Evolutionary conservation across 1,284 basidiomycete species (phyloP).

Genomic region (Leccinum griseonigrum): DNA sequence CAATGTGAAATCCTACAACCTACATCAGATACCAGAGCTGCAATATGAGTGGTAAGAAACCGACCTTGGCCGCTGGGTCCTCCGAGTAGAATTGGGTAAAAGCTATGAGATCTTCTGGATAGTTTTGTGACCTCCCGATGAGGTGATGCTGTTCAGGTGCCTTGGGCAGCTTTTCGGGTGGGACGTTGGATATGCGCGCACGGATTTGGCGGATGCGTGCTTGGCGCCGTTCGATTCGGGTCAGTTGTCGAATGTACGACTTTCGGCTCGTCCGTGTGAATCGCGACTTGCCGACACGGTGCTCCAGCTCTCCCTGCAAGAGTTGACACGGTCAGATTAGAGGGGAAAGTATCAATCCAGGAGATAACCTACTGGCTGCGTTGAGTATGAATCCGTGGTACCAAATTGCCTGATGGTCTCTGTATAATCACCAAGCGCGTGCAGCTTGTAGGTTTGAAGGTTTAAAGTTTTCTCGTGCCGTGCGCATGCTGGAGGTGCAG

Average conservation of each 20-base stretch:
- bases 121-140: background rate
- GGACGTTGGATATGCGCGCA: background rate
- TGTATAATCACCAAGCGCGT: background rate
- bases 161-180: background rate
- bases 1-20: background rate
- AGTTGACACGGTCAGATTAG: background rate
- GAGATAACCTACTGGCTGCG: background rate
- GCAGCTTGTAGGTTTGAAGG: background rate
- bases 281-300: background rate
- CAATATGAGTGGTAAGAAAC: background rate
- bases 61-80: background rate
- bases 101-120: background rate
- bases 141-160: background rate
- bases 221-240: background rate
- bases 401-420: background rate
- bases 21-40: background rate
- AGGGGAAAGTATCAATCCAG: background rate
- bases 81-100: background rate
- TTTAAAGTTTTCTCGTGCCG: background rate
- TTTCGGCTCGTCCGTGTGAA: background rate
- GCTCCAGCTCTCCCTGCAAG: background rate
- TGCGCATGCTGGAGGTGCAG: background rate
- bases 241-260: background rate
- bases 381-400: background rate
- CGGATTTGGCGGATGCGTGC: background rate